phyloP scores from a whole-genome alignment of 2,329 filamentous ascomycete genomes.

The Rhinocladiella mackenziei region DNA sequence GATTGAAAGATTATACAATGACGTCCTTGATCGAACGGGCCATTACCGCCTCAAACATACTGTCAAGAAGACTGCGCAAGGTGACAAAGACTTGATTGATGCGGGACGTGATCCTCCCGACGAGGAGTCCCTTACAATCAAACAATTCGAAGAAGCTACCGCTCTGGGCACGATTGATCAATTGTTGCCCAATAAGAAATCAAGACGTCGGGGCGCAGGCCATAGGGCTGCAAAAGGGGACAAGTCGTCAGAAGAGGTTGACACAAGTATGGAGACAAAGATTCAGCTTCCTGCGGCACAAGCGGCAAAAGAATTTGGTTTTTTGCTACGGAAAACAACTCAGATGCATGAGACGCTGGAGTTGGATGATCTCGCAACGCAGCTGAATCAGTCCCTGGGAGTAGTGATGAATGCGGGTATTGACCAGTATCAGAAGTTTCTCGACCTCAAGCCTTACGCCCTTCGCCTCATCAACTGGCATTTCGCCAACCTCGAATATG shows the following conservation, averaged over 20 bases:
- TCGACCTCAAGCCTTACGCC: constrained; percentile 80
- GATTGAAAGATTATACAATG: constrained; percentile 90
- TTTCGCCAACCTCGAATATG: constrained; percentile 95
- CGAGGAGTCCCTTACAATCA: constrained; percentile 68
- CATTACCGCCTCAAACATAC: constrained; percentile 78
- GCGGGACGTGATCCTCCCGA: constrained; percentile 75
- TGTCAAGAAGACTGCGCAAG: constrained; percentile 68
- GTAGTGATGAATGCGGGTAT: constrained; percentile 92
- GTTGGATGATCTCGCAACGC: constrained; percentile 61
- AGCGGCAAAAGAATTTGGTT: constrained; percentile 77
- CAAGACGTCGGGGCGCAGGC: constrained; percentile 42
- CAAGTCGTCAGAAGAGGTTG: constrained; percentile 60
- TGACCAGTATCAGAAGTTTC: constrained; percentile 74
- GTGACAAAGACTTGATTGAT: constrained; percentile 76
- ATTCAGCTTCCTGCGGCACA: constrained; percentile 70
- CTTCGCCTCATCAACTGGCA: constrained; percentile 95
- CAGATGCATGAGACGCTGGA: constrained; percentile 65
- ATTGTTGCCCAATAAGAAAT: constrained; percentile 41
- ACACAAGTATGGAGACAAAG: constrained; percentile 68
- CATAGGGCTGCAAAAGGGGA: constrained; percentile 51
- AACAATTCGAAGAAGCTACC: constrained; percentile 66
- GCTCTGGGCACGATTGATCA: constrained; percentile 52
- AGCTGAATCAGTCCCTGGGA: constrained; percentile 69
- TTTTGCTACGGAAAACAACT: constrained; percentile 65
- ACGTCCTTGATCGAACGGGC: constrained; percentile 86